These are phyloP conservation scores for Elsinoe fawcettii DNA, from an alignment of 2,329 filamentous ascomycete genomes.

Conservation along the genomic window DNA sequence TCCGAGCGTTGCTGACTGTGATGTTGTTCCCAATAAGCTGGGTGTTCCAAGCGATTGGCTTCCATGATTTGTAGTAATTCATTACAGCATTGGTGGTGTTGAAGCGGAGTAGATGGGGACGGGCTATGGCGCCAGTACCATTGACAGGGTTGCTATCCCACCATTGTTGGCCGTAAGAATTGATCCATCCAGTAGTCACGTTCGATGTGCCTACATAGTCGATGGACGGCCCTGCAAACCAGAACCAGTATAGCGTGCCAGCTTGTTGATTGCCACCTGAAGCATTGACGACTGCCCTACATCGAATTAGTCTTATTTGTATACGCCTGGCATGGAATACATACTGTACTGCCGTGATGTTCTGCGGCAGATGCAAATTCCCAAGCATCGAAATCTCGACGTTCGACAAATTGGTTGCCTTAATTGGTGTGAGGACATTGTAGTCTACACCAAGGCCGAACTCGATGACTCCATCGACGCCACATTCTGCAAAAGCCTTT, in stretches of 20 bases:
- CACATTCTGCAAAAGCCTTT: conserved; percentile 33
- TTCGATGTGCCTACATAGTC: conserved; percentile 31
- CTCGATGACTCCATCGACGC: conserved; percentile 29
- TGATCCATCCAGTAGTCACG: conserved; percentile 38
- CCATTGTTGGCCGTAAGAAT: conserved; percentile 40
- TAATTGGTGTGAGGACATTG: conserved; percentile 36
- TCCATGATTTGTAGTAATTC: conserved; percentile 36
- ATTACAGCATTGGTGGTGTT: conserved; percentile 32
- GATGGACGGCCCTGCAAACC: conserved; percentile 29
- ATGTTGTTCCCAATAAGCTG: conserved; percentile 35
- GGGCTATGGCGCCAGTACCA: conserved; percentile 32
- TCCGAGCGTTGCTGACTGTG: conserved; percentile 34
- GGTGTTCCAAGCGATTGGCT: conserved; percentile 40
- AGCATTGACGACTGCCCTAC: conserved; percentile 27
- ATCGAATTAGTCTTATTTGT: background rate
- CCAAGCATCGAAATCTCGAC: conserved; percentile 37
- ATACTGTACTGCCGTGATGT: conserved; percentile 33
- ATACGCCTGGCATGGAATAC: background rate
- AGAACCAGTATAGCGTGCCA: conserved; percentile 34
- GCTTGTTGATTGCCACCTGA: conserved; percentile 27
- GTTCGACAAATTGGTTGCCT: conserved; percentile 35
- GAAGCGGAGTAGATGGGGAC: conserved; percentile 37
- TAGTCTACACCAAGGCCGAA: conserved; percentile 38
- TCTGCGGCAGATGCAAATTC: conserved; percentile 38
- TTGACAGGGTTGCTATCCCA: conserved; percentile 38